phyloP scores from a whole-genome alignment of 2,329 filamentous ascomycete genomes.

The Ceratocystis destructans region DNA sequence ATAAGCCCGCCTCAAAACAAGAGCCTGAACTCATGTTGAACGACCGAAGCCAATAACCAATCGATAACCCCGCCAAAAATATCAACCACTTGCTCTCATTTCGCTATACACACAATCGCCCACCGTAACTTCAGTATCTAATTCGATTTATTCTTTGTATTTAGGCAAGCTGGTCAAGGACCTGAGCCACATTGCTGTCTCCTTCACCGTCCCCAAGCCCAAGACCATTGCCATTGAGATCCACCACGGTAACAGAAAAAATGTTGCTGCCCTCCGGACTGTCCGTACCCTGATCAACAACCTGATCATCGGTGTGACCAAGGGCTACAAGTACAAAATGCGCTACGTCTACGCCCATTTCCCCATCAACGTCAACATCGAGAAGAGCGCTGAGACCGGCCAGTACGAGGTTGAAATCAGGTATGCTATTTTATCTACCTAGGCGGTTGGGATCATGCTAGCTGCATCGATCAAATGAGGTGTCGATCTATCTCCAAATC shows the following conservation, averaged over 20 bases:
- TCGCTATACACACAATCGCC: not conserved
- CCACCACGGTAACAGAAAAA: constrained; percentile 97
- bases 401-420: constrained; percentile 91
- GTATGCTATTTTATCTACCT: constrained; percentile 36
- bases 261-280: constrained; percentile 92
- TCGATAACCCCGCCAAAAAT: not conserved
- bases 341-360: constrained; percentile 99
- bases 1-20: not conserved
- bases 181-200: constrained; percentile 90
- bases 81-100: not conserved
- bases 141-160: constrained; percentile 9
- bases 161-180: constrained; percentile 92
- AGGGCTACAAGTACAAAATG: constrained; percentile 99
- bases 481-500: not conserved
- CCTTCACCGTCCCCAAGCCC: constrained; percentile 79
- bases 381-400: constrained; percentile 87
- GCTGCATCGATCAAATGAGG: not conserved
- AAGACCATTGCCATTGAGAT: constrained; percentile 90
- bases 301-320: constrained; percentile 95
- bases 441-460: not conserved
- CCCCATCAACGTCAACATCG: constrained; percentile 99
- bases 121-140: constrained; percentile 5
- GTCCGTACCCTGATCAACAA: constrained; percentile 98
- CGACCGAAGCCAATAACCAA: not conserved
- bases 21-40: not conserved